Base-by-base conservation (phyloP, 1,284 basidiomycete species). In the Cryptococcus jaspeensis region DNA sequence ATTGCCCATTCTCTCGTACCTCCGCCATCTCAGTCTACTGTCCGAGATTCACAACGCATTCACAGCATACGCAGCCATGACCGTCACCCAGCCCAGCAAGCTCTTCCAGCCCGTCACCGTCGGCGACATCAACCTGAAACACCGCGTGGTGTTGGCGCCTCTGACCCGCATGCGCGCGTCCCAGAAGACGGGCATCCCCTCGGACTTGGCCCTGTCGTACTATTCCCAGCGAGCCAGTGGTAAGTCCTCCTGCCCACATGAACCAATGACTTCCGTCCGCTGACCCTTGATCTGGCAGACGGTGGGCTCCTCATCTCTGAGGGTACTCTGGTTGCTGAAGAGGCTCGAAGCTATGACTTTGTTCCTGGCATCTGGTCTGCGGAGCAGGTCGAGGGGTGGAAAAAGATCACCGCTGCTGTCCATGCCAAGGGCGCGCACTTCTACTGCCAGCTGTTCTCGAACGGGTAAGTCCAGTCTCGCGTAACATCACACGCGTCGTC, bases 391-490 rank as follows among this genome's bases (percentile, higher is more conserved):
- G 52, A 53, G 6, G 52, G 16, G 3, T 67, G 67, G 67, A 69
- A 66, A 41, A 55, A 79, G 76, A 64, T 80, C 22, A 73, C 70
- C 9, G 70, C 75, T 42, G 74, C 70, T 6, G 79, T 81, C 2
- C 82, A 83, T 58, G 71, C 65, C 0, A 78, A 80, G 38, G 78
- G 71, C 6, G 79, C 76, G 0, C 75, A 66, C 65, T 79, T 84
- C 56, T 81, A 72, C 65, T 43, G 76, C 1, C 82, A 84, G 60
- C 66, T 83, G 0, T 81, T 80, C 81, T 79, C 80, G 1, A 64
- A 81, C 2, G 82, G 82, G 20, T 39, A 20, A 28, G 39, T 45
- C 16, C 38, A n/a, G n/a, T 15, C 39, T 15, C n/a, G n/a, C n/a
- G n/a, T n/a, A n/a, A n/a, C n/a, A n/a, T n/a, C n/a, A n/a, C n/a